These are phyloP conservation scores for Stagonosporopsis tanaceti DNA, from an alignment of 2,329 filamentous ascomycete species.

Conservation along the genomic window DNA sequence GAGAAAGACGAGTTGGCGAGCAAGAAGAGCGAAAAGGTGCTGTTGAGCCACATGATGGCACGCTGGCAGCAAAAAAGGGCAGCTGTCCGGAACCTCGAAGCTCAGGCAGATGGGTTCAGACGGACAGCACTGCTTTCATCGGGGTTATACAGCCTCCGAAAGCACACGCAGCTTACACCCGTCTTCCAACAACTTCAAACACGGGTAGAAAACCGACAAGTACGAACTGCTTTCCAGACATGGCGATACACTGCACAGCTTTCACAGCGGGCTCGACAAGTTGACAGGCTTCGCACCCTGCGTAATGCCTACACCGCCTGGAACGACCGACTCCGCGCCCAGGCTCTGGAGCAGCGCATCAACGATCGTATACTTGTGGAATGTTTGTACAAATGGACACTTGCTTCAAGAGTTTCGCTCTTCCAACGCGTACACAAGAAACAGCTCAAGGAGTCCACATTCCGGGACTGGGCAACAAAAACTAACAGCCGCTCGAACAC, in stretches of 20 bases:
- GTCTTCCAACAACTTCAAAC: conserved; percentile 54
- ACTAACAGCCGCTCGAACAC: conserved; percentile 37
- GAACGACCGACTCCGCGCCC: conserved; percentile 67
- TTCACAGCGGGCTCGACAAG: conserved; percentile 57
- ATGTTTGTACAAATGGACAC: conserved; percentile 67
- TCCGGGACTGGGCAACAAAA: conserved; percentile 42
- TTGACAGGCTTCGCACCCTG: conserved; percentile 62
- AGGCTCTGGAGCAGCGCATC: conserved; percentile 61
- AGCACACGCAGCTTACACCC: conserved; percentile 53
- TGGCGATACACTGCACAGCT: conserved; percentile 58
- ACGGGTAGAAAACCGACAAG: conserved; percentile 55
- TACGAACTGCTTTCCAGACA: conserved; percentile 56
- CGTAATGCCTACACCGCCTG: conserved; percentile 67
- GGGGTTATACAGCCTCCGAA: conserved; percentile 39
- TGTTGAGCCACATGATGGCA: conserved; percentile 39
- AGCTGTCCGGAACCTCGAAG: conserved; percentile 39
- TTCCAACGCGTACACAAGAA: conserved; percentile 50
- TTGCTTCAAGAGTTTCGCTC: conserved; percentile 56
- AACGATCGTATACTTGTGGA: conserved; percentile 65
- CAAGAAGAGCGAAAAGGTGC: conserved; percentile 28
- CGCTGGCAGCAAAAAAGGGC: conserved; percentile 32
- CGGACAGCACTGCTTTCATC: conserved; percentile 30
- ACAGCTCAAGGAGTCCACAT: conserved; percentile 37
- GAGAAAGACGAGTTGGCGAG: conserved; percentile 37
- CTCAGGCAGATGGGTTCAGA: conserved; percentile 48